Evolutionary conservation across 1,139 yeast genomes (phyloP).

Genomic region (Candida albicans): DNA sequence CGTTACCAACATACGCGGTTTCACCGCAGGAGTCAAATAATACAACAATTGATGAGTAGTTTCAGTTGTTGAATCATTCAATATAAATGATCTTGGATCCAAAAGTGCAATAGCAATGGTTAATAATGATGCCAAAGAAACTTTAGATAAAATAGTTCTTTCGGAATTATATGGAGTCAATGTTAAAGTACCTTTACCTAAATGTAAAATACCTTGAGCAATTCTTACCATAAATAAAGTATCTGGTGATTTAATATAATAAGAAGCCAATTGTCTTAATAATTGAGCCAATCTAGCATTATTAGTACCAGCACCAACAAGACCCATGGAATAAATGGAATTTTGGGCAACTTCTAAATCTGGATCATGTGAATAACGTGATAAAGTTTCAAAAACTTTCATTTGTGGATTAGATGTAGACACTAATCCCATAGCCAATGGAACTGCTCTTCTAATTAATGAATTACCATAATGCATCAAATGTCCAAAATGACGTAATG

Average conservation of each 20-base stretch:
- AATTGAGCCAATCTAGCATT: conserved; percentile 97
- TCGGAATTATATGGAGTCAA: conserved; percentile 89
- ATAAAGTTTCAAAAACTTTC: conserved; percentile 94
- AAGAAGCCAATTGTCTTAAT: conserved; percentile 89
- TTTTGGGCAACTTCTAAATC: conserved; percentile 94
- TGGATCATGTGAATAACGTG: conserved; percentile 94
- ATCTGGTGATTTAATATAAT: conserved; percentile 88
- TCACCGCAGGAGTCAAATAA: conserved; percentile 84
- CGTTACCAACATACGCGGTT: conserved; percentile 91
- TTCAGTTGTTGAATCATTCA: conserved; percentile 49
- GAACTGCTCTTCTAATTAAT: conserved; percentile 89
- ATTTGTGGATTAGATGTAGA: conserved; percentile 94
- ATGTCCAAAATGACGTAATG: conserved; percentile 94
- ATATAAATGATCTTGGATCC: conserved; percentile 74
- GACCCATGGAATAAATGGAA: conserved; percentile 95
- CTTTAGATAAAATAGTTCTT: conserved; percentile 83
- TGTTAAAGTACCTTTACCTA: conserved; percentile 94
- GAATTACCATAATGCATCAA: conserved; percentile 97
- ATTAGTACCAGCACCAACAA: conserved; percentile 98
- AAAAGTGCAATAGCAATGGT: conserved; percentile 82
- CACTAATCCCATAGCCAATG: conserved; percentile 94
- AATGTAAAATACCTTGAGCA: conserved; percentile 91
- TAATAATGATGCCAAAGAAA: conserved; percentile 84
- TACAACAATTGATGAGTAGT: conserved; percentile 78
- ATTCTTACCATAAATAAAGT: conserved; percentile 90